Conservation (phyloP, 1,284 basidiomycete species). For the Moesziomyces parantarcticus region DNA sequence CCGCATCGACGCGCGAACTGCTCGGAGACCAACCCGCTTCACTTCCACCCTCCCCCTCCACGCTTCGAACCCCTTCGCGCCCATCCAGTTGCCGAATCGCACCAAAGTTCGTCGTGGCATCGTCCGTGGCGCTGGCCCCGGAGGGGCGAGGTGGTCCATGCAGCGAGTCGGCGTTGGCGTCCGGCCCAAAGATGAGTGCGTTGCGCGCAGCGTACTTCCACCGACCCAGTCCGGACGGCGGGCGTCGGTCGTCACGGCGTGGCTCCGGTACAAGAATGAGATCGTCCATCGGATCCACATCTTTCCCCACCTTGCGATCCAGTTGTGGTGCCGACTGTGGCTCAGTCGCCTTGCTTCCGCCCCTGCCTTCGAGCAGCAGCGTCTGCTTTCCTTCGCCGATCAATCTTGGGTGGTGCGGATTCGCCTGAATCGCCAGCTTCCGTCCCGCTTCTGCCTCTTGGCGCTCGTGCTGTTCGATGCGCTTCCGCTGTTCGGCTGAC, state of each 20-base stretch:
- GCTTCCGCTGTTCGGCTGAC: conserved; percentile 33
- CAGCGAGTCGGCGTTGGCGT: conserved; percentile 42
- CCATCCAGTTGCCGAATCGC: conserved; percentile 9
- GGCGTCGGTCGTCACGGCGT: conserved; percentile 15
- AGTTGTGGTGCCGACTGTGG: background rate
- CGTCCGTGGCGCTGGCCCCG: background rate
- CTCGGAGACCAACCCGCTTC: conserved; percentile 42
- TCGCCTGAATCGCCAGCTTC: conserved; percentile 44
- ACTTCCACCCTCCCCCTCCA: conserved; percentile 9
- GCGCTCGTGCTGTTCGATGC: conserved; percentile 13
- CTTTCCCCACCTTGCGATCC: background rate
- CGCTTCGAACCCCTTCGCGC: background rate
- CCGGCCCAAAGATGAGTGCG: conserved; percentile 54
- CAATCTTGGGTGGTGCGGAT: conserved; percentile 20
- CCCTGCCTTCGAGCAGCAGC: conserved; percentile 7
- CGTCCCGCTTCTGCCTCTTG: conserved; percentile 29
- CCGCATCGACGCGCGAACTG: conserved; percentile 58
- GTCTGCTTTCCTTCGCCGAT: background rate
- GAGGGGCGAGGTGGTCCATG: too few species aligned
- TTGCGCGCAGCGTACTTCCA: conserved; percentile 55
- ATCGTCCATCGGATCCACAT: conserved; percentile 21
- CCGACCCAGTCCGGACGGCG: conserved; percentile 14
- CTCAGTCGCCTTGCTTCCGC: background rate
- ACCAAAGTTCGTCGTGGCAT: conserved; percentile 16
- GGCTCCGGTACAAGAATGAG: conserved; percentile 31